A percentile compares a stretch with the other conserved stretches of the same genome.
These are phyloP conservation scores for Elsinoe fawcettii DNA, from an alignment of 2,329 filamentous ascomycete species.

Conservation along the genomic window DNA sequence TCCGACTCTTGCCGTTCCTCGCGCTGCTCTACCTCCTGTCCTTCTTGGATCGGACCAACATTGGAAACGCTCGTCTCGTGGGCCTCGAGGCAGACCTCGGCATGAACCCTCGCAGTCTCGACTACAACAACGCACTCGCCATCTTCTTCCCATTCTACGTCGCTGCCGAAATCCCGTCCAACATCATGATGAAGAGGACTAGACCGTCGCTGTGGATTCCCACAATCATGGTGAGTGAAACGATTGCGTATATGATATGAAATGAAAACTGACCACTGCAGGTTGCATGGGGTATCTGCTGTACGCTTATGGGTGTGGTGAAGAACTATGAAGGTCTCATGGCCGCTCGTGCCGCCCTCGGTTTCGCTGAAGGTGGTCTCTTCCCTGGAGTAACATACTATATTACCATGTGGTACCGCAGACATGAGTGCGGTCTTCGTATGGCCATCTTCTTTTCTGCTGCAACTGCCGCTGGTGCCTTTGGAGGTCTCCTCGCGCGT, in stretches of 20 bases:
- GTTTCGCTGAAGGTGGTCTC: slow-evolving; percentile 34
- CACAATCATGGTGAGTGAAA: slow-evolving; percentile 21
- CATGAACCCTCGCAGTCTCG: slow-evolving; percentile 45
- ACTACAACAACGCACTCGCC: slow-evolving; percentile 50
- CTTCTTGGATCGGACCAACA: slow-evolving; percentile 43
- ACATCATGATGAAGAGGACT: slow-evolving; percentile 29
- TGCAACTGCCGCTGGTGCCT: slow-evolving; percentile 25
- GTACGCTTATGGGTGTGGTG: slow-evolving; percentile 35
- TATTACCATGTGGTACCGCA: slow-evolving; percentile 34
- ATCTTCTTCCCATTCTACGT: slow-evolving; percentile 41
- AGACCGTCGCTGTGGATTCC: slow-evolving; percentile 36
- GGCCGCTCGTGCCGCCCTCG: slow-evolving; percentile 34
- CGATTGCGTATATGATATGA: not conserved
- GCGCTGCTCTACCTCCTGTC: slow-evolving; percentile 51
- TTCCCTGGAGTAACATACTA: slow-evolving; percentile 34
- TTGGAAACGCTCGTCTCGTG: slow-evolving; percentile 52
- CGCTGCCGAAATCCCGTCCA: slow-evolving; percentile 40
- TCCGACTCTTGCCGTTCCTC: slow-evolving; percentile 45
- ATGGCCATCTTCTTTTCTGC: slow-evolving; percentile 30
- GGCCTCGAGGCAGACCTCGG: slow-evolving; percentile 51
- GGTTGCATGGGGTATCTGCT: slow-evolving; percentile 33
- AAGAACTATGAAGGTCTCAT: slow-evolving; percentile 35
- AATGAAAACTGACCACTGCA: slow-evolving; percentile 23
- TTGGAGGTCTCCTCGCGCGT: slow-evolving; percentile 16
- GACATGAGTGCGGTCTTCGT: slow-evolving; percentile 30